Conservation (phyloP, 164 flowering plant species). For the Nelumbo lutea region DNA sequence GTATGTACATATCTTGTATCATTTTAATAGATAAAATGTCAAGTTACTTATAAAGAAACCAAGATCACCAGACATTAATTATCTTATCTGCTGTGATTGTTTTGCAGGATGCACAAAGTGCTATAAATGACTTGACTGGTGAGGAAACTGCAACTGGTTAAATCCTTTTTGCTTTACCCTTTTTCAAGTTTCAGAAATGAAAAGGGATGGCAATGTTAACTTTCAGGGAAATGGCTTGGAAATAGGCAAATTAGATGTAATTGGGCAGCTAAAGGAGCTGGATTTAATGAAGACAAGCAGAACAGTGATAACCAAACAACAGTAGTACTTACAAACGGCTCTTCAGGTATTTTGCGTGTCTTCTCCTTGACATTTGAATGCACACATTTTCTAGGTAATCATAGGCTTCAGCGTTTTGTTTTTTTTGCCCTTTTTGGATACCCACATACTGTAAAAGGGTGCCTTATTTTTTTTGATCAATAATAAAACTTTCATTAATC, state of each 20-base stretch:
- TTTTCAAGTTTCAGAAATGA: too few relatives aligned
- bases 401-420: too few relatives aligned
- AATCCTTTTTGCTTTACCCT: neutral
- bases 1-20: too few relatives aligned
- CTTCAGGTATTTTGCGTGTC: conserved; percentile 50
- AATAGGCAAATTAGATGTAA: conserved; percentile 96
- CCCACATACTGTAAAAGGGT: too few relatives aligned
- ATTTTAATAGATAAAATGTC: too few relatives aligned
- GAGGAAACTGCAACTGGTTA: conserved; percentile 9
- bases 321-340: conserved; percentile 80
- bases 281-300: conserved; percentile 65
- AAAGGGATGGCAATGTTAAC: neutral
- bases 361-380: neutral
- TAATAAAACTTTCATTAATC: too few relatives aligned
- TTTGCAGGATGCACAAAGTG: conserved; percentile 87
- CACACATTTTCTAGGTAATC: neutral
- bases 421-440: too few relatives aligned
- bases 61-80: neutral
- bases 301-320: conserved; percentile 69
- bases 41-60: too few relatives aligned
- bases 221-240: conserved; percentile 95
- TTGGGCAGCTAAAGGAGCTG: conserved; percentile 99
- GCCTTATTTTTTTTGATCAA: too few relatives aligned
- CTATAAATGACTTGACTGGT: conserved; percentile 87
- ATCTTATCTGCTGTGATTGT: neutral